phyloP scores from a whole-genome alignment of 495 filamentous ascomycete species.

The Neurospora tetraspora region DNA sequence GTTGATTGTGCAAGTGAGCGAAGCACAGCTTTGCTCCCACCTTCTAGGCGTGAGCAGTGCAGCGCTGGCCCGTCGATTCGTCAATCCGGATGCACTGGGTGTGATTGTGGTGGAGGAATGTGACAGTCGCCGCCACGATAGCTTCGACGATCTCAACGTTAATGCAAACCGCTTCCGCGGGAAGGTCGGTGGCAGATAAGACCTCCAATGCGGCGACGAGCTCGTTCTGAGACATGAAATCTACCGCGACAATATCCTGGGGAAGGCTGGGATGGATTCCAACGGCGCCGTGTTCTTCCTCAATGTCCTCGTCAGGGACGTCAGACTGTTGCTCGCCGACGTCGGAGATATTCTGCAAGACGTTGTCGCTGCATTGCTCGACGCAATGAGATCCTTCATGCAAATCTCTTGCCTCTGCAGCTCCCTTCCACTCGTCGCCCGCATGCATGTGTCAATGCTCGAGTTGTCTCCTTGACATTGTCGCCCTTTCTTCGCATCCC shows the following conservation, averaged over 20 bases:
- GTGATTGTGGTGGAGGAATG: not conserved
- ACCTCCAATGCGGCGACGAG: not conserved
- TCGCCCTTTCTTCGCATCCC: too few species aligned
- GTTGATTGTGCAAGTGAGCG: not conserved
- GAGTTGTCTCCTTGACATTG: too few species aligned
- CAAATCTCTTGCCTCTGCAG: too few species aligned
- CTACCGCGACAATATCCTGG: not conserved
- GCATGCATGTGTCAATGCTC: too few species aligned
- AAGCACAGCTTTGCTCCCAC: not conserved
- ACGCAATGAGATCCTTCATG: too few species aligned
- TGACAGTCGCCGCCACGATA: not conserved
- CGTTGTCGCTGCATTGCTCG: too few species aligned
- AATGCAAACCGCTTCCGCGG: not conserved
- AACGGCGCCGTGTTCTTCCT: not conserved
- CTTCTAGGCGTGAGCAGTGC: not conserved
- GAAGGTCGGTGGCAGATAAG: not conserved
- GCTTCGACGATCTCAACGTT: not conserved
- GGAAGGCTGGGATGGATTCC: not conserved
- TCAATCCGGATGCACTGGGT: not conserved
- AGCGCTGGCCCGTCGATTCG: not conserved
- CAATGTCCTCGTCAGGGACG: not conserved
- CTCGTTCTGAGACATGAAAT: fast-evolving
- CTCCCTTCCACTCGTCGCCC: too few species aligned
- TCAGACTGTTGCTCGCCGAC: not conserved
- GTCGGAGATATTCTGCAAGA: not conserved